These are phyloP conservation scores for Malassezia globosa DNA, from an alignment of 1,284 basidiomycete genomes.

Conservation along the genomic window DNA sequence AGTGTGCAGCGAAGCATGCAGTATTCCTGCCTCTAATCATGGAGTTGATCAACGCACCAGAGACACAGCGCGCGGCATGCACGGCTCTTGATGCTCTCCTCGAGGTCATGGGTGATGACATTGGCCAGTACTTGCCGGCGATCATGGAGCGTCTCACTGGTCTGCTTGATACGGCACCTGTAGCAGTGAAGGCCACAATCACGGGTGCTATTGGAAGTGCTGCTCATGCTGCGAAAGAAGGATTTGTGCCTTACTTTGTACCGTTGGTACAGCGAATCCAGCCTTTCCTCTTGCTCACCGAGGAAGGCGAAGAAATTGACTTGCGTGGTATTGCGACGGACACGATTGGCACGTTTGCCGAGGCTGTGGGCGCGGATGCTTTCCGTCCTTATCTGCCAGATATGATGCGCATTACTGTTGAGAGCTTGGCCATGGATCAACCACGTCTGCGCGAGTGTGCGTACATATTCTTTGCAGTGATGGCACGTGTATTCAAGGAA, in stretches of 20 bases:
- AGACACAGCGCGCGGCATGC: constrained; percentile 82
- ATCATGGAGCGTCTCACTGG: constrained; percentile 91
- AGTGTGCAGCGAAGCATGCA: constrained; percentile 72
- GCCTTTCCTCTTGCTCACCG: constrained; percentile 68
- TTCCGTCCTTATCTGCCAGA: constrained; percentile 93
- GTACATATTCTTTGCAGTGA: constrained; percentile 96
- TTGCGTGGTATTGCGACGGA: constrained; percentile 96
- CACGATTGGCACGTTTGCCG: constrained; percentile 92
- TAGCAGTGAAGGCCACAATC: constrained; percentile 83
- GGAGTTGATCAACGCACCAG: constrained; percentile 67
- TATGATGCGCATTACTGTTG: constrained; percentile 90
- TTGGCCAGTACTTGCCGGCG: constrained; percentile 77
- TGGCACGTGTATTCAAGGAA: constrained; percentile 87
- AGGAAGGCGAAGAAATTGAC: constrained; percentile 69
- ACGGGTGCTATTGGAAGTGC: constrained; percentile 96
- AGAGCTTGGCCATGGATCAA: constrained; percentile 71
- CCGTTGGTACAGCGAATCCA: constrained; percentile 80
- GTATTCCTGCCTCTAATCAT: constrained; percentile 64
- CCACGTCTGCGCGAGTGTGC: constrained; percentile 85
- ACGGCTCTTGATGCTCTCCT: constrained; percentile 92
- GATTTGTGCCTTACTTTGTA: constrained; percentile 89
- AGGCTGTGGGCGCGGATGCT: constrained; percentile 83
- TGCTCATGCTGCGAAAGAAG: constrained; percentile 87
- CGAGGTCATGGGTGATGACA: constrained; percentile 81
- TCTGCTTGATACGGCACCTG: constrained; percentile 73